These are phyloP conservation scores for Talaromyces atroroseus DNA, from an alignment of 2,329 filamentous ascomycete species.

Conservation along the genomic window DNA sequence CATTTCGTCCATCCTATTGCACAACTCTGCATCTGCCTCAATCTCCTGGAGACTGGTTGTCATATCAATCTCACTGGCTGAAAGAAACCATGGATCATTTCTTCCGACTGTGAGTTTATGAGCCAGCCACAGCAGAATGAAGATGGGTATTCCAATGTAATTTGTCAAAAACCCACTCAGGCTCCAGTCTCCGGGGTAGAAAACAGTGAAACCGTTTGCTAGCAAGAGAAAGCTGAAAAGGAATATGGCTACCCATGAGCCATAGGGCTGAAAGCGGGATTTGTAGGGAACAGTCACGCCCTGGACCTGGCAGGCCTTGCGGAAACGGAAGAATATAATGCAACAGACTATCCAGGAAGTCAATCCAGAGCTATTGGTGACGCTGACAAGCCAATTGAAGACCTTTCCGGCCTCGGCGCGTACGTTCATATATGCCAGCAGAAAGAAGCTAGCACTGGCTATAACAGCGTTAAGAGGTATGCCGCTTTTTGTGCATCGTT, in stretches of 20 bases:
- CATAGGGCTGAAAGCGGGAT: slow-evolving; percentile 53
- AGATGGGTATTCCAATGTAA: slow-evolving; percentile 60
- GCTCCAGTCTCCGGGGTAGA: slow-evolving; percentile 34
- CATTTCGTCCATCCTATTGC: neutral
- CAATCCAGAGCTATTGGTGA: slow-evolving; percentile 63
- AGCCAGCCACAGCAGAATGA: slow-evolving; percentile 49
- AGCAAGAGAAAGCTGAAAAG: slow-evolving; percentile 55
- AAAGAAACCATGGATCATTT: slow-evolving; percentile 47
- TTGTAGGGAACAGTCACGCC: neutral
- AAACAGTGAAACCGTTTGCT: slow-evolving; percentile 70
- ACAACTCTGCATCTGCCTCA: neutral
- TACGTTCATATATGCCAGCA: slow-evolving; percentile 64
- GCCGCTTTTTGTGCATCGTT: slow-evolving; percentile 54
- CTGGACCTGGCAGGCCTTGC: neutral
- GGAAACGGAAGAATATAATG: neutral
- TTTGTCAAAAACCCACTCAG: slow-evolving; percentile 59
- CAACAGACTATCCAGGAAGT: slow-evolving; percentile 56
- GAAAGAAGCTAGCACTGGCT: slow-evolving; percentile 54
- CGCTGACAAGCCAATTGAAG: slow-evolving; percentile 68
- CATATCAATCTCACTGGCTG: slow-evolving; percentile 45
- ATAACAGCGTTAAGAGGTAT: slow-evolving; percentile 58
- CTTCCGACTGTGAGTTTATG: slow-evolving; percentile 41
- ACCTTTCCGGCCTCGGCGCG: slow-evolving; percentile 47
- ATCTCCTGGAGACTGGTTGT: neutral
- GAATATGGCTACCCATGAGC: slow-evolving; percentile 55